Evolutionary conservation across 2,329 filamentous ascomycete species (phyloP), one percentile per base, ranked within the genome.

Genomic region (Ciborinia camelliae): DNA sequence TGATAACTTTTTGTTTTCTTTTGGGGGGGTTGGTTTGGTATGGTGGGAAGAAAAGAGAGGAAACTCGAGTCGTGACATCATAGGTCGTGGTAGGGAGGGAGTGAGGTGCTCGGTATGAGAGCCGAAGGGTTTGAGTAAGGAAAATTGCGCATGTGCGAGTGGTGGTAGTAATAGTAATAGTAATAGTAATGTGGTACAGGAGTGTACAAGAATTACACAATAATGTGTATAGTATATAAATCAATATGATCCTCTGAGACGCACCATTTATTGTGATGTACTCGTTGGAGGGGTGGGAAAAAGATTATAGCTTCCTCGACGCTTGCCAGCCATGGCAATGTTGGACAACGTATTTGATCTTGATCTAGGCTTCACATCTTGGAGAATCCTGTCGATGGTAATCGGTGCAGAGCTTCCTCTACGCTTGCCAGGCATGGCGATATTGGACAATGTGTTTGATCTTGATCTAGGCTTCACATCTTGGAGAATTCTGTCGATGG

Each of bases 371-470:
- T 68, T 54, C 68, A 53, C 3, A 65, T 68, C 55, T 70, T 73
- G 64, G 68, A 69, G 35, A 70, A 66, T 26, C 48, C 65, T 15
- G 64, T 65, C 23, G 57, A 58, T 20, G 32, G 39, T 18, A 9
- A 73, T 58, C 6, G 73, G 73, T 18, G 71, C 73, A 1, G 73
- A 75, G 51, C 71, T 71, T 39, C 69, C 71, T 45, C 72, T 68
- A 52, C 66, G 66, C 60, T 72, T 72, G 35, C 62, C 67, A 10
- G 62, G 65, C 30, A 41, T 41, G 7, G 67, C 58, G 41, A 59
- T 50, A 48, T 47, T 59, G 30, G 55, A 35, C 2, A 67, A 64
- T 37, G 70, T 74, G 30, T 68, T 65, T 0, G 72, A 68, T 61
- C 73, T 68, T 6, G 71, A 50, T 30, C 47, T 26, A 1, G 59